Percentiles rank a stretch among this genome's conserved stretches.
Conservation (phyloP, 352 stramenopile species). For the Globisporangium abappressorium region DNA sequence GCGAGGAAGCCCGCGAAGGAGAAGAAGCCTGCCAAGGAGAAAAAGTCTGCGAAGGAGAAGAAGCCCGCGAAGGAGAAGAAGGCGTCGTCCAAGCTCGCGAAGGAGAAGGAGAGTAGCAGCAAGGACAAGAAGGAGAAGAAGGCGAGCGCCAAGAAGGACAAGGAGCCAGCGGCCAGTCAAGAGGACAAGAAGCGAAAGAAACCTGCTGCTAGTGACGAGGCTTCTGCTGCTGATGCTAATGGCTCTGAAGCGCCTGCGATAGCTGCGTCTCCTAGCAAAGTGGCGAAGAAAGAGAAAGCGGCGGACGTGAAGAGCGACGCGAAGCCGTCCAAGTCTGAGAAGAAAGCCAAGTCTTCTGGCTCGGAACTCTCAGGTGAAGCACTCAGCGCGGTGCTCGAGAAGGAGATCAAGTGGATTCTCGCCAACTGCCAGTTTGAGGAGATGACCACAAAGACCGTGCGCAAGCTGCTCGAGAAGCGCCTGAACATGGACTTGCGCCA, state of each 20-base stretch:
- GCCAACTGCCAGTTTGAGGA: slow-evolving; percentile 76
- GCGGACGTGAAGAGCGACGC: slow-evolving; percentile 35
- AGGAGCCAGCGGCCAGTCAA: slow-evolving; percentile 15
- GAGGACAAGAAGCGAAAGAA: slow-evolving; percentile 31
- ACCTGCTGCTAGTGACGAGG: not conserved
- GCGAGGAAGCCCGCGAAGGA: slow-evolving; percentile 33
- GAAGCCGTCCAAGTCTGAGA: slow-evolving; percentile 6
- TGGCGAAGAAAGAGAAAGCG: slow-evolving; percentile 35
- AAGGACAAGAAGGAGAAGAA: slow-evolving; percentile 41
- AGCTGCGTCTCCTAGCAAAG: slow-evolving; percentile 30
- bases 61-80: slow-evolving; percentile 22
- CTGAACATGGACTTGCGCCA: slow-evolving; percentile 68
- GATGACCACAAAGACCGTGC: slow-evolving; percentile 81
- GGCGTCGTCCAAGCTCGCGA: slow-evolving; percentile 17
- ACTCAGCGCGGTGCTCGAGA: slow-evolving; percentile 59
- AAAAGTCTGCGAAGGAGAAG: slow-evolving; percentile 23
- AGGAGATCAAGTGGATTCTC: slow-evolving; percentile 79
- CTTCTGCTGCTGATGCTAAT: not conserved
- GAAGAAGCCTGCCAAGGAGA: slow-evolving; percentile 27
- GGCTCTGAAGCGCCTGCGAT: not conserved
- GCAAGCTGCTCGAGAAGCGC: slow-evolving; percentile 68
- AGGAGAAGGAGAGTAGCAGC: slow-evolving; percentile 27
- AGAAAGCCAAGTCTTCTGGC: slow-evolving; percentile 2
- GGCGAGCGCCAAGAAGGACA: slow-evolving; percentile 23
- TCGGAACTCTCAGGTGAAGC: slow-evolving; percentile 33